These are phyloP conservation scores for Ceratobasidium sp. DNA, from an alignment of 1,284 basidiomycete genomes.

Conservation along the genomic window DNA sequence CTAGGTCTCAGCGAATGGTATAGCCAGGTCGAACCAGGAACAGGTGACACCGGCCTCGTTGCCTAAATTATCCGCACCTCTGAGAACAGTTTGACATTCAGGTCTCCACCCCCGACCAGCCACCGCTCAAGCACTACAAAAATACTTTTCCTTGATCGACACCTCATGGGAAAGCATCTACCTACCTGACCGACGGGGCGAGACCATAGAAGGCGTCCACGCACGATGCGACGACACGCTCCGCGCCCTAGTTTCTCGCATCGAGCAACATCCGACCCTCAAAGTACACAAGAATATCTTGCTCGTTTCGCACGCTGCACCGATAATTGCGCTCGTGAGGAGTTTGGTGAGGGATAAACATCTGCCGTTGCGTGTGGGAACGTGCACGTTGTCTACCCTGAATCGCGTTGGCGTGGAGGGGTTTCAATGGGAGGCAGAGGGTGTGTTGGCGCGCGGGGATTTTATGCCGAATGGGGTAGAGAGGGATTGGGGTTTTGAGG, in stretches of 20 bases:
- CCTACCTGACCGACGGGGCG: slow-evolving; percentile 79
- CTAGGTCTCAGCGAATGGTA: slow-evolving; percentile 87
- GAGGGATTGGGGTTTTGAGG: slow-evolving; percentile 85
- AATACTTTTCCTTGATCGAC: slow-evolving; percentile 72
- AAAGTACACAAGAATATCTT: slow-evolving; percentile 66
- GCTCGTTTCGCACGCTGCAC: slow-evolving; percentile 84
- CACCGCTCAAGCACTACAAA: slow-evolving; percentile 64
- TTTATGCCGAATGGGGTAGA: slow-evolving; percentile 72
- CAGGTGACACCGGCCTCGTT: slow-evolving; percentile 55
- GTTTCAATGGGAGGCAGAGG: slow-evolving; percentile 54
- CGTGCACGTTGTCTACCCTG: slow-evolving; percentile 73
- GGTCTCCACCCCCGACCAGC: slow-evolving; percentile 77
- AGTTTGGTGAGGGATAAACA: slow-evolving; percentile 66
- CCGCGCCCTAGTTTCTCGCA: slow-evolving; percentile 63
- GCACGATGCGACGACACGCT: slow-evolving; percentile 69
- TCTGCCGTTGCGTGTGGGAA: slow-evolving; percentile 71
- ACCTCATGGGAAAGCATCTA: slow-evolving; percentile 70
- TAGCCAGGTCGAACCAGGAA: slow-evolving; percentile 74
- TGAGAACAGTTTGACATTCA: neutral
- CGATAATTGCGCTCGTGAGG: slow-evolving; percentile 76
- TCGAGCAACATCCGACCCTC: slow-evolving; percentile 56
- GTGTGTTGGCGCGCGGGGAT: slow-evolving; percentile 66
- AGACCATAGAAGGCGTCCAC: slow-evolving; percentile 74
- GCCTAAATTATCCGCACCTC: neutral
- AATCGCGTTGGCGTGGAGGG: slow-evolving; percentile 53